Evolutionary conservation across 2,329 filamentous ascomycete species (phyloP).

Genomic region (Camptophora hylomeconis): DNA sequence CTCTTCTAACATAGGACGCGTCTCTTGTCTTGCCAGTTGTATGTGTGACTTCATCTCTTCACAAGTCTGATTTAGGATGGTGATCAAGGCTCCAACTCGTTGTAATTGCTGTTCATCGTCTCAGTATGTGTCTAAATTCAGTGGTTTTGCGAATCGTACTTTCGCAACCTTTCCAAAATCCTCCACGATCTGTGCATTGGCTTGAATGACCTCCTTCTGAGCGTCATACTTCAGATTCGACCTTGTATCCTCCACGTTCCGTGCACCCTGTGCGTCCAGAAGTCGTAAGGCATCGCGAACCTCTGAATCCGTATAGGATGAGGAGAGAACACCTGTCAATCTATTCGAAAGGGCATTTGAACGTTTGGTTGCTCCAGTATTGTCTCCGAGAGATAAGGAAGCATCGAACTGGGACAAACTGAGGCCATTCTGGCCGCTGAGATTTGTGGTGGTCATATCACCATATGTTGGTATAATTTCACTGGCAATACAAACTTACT

Average conservation of each 20-base stretch:
- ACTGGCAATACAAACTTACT: too few relatives aligned
- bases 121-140: background rate
- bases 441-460: too few relatives aligned
- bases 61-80: constrained; percentile 66
- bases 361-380: too few relatives aligned
- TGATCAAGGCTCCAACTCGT: constrained; percentile 67
- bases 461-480: too few relatives aligned
- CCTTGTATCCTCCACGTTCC: constrained; percentile 65
- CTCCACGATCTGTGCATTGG: constrained; percentile 53
- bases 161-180: constrained; percentile 86
- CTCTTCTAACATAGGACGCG: constrained; percentile 62
- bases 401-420: too few relatives aligned
- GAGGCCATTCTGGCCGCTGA: too few relatives aligned
- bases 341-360: constrained; percentile 63
- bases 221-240: constrained; percentile 69
- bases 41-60: constrained; percentile 70
- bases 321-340: constrained; percentile 72
- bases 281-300: constrained; percentile 74
- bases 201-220: constrained; percentile 74
- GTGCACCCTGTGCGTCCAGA: constrained; percentile 57
- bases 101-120: constrained; percentile 56
- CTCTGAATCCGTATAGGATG: constrained; percentile 84
- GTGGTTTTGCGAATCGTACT: constrained; percentile 35
- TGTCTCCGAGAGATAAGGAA: too few relatives aligned
- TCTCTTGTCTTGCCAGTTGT: constrained; percentile 59